These are phyloP conservation scores for Pelargonium myrrhifolium DNA, from an alignment of 441 rosid genomes.

Conservation along the genomic window DNA sequence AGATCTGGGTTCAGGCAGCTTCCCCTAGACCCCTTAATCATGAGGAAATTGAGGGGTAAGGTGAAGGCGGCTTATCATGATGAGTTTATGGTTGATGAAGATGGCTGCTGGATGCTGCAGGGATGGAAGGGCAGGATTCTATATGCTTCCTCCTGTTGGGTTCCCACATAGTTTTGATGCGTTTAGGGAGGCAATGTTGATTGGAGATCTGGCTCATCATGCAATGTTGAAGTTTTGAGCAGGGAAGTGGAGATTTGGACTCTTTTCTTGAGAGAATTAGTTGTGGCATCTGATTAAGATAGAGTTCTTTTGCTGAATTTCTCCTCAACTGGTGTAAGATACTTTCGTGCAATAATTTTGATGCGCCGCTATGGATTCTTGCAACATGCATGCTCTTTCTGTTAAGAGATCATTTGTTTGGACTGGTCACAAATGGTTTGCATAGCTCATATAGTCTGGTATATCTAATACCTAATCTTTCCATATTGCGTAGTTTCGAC, in stretches of 20 bases:
- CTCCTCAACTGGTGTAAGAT: too few relatives aligned
- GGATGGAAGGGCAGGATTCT: constrained; percentile 96
- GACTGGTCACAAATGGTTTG: neutral
- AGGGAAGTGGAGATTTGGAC: neutral
- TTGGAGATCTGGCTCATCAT: neutral
- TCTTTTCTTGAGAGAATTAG: too few relatives aligned
- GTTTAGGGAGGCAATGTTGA: neutral
- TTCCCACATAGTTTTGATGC: constrained; percentile 31
- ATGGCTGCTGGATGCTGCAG: constrained; percentile 75
- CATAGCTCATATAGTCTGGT: too few relatives aligned
- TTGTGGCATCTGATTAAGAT: too few relatives aligned
- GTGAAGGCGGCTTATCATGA: constrained; percentile 29
- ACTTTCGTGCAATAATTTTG: too few relatives aligned
- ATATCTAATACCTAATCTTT: too few relatives aligned
- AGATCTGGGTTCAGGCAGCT: constrained; percentile 70
- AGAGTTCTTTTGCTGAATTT: too few relatives aligned
- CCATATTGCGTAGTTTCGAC: too few relatives aligned
- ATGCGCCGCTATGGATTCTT: too few relatives aligned
- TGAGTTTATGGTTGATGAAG: constrained; percentile 54
- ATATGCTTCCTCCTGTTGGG: constrained; percentile 60
- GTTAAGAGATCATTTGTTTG: neutral
- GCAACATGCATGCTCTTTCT: neutral
- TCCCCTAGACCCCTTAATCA: constrained; percentile 31
- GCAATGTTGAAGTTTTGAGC: neutral
- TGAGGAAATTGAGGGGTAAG: constrained; percentile 31